phyloP scores from a whole-genome alignment of 208 protist species.

The Trypanosoma avium region DNA sequence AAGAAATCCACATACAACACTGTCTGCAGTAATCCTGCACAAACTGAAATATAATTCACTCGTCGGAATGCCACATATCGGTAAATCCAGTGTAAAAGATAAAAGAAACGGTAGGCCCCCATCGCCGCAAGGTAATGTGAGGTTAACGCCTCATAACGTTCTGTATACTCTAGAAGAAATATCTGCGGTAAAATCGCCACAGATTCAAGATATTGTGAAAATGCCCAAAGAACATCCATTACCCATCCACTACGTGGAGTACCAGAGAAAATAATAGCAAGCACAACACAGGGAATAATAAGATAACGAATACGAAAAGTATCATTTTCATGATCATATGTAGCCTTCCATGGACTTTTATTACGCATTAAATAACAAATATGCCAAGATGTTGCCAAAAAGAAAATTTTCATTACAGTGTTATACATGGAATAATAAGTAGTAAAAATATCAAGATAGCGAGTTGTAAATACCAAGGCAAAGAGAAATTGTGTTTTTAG shows the following conservation, averaged over 20 bases:
- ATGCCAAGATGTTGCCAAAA: constrained; percentile 77
- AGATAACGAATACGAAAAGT: constrained; percentile 91
- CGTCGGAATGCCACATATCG: constrained; percentile 71
- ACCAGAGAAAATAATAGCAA: constrained; percentile 75
- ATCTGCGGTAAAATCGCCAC: constrained; percentile 97
- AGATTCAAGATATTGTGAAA: constrained; percentile 96
- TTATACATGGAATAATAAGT: constrained; percentile 89
- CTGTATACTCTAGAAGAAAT: constrained; percentile 93
- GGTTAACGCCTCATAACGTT: constrained; percentile 93
- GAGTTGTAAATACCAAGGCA: constrained; percentile 89
- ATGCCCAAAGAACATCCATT: constrained; percentile 92
- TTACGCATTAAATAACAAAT: constrained; percentile 94
- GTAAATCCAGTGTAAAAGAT: constrained; percentile 95
- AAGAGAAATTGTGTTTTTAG: constrained; percentile 95
- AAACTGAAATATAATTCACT: constrained; percentile 73
- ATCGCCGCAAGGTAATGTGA: constrained; percentile 95
- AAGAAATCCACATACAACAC: constrained; percentile 97
- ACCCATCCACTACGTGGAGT: constrained; percentile 31
- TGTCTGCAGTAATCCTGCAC: constrained; percentile 90
- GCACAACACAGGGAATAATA: constrained; percentile 71
- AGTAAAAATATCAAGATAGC: constrained; percentile 94
- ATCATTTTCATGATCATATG: constrained; percentile 90
- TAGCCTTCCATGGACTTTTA: constrained; percentile 89
- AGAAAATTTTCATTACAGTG: constrained; percentile 95
- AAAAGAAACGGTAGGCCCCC: constrained; percentile 93